phyloP scores from a whole-genome alignment of 305 asterid species.

The Stenogyne calaminthoides region DNA sequence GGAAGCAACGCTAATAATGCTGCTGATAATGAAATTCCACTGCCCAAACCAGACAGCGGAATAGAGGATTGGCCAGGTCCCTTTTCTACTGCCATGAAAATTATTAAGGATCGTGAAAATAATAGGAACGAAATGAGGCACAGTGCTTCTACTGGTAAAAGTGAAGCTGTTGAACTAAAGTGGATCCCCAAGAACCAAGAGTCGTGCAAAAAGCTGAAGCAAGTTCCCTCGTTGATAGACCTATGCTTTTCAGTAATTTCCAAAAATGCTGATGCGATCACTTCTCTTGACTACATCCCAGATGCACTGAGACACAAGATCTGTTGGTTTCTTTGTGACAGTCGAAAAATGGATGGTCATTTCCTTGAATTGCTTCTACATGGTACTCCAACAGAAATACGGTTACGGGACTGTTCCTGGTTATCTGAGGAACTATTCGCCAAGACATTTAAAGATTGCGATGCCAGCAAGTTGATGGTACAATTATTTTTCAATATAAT shows the following conservation, averaged over 20 bases:
- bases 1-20: slow-evolving; percentile 34
- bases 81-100: slow-evolving; percentile 88
- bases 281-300: slow-evolving; percentile 77
- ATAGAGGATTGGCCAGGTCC: slow-evolving; percentile 96
- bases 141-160: slow-evolving; percentile 37
- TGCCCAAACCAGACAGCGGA: slow-evolving; percentile 32
- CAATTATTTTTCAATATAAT: slow-evolving; percentile 16
- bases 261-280: slow-evolving; percentile 72
- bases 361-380: slow-evolving; percentile 66
- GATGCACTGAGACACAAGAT: slow-evolving; percentile 75
- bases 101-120: slow-evolving; percentile 60
- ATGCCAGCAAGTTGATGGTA: slow-evolving; percentile 66
- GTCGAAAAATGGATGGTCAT: slow-evolving; percentile 62
- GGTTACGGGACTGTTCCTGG: slow-evolving; percentile 87
- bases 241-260: slow-evolving; percentile 70
- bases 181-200: slow-evolving; percentile 65
- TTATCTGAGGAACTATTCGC: slow-evolving; percentile 68
- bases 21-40: slow-evolving; percentile 41
- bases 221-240: slow-evolving; percentile 64
- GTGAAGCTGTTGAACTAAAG: slow-evolving; percentile 41
- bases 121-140: slow-evolving; percentile 35
- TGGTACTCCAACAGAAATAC: slow-evolving; percentile 82
- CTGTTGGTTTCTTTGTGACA: slow-evolving; percentile 69
- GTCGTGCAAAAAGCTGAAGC: slow-evolving; percentile 40
- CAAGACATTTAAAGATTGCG: slow-evolving; percentile 54